A percentile compares a stretch with the other conserved stretches of the same genome.
Conservation (phyloP, 495 filamentous ascomycete genomes). For the Opeltia flavorubescens region DNA sequence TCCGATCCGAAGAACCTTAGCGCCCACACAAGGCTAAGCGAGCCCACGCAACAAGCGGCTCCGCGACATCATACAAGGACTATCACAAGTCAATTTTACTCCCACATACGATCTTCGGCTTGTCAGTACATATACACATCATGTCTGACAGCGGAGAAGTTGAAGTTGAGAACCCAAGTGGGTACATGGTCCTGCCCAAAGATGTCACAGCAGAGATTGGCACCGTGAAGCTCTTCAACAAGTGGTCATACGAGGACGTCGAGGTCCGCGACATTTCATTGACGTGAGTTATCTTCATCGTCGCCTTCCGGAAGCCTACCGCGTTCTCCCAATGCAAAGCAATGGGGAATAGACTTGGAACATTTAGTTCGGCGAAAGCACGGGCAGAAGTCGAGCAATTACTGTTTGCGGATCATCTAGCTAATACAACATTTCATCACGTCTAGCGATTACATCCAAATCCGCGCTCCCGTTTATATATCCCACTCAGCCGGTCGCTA, state of each 20-base stretch:
- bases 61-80: neutral
- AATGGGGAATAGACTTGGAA: neutral
- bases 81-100: neutral
- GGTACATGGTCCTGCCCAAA: constrained; percentile 81
- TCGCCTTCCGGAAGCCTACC: no score
- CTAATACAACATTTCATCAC: neutral
- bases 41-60: constrained; percentile 1
- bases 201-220: constrained; percentile 84
- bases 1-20: neutral
- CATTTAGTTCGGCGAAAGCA: neutral
- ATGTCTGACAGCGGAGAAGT: constrained; percentile 96
- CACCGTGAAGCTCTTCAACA: constrained; percentile 94
- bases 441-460: constrained; percentile 95
- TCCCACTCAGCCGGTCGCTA: constrained; percentile 97
- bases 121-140: constrained; percentile 24
- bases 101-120: neutral
- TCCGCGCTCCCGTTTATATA: constrained; percentile 95
- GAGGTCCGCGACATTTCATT: constrained; percentile 98
- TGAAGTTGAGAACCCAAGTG: constrained; percentile 66
- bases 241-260: constrained; percentile 97
- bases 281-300: constrained; percentile 58
- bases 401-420: neutral
- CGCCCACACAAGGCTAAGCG: neutral
- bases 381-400: no score
- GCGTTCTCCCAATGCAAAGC: no score